Base-by-base conservation (phyloP, 2,329 filamentous ascomycete species). In the Aspergillus eucalypticola region DNA sequence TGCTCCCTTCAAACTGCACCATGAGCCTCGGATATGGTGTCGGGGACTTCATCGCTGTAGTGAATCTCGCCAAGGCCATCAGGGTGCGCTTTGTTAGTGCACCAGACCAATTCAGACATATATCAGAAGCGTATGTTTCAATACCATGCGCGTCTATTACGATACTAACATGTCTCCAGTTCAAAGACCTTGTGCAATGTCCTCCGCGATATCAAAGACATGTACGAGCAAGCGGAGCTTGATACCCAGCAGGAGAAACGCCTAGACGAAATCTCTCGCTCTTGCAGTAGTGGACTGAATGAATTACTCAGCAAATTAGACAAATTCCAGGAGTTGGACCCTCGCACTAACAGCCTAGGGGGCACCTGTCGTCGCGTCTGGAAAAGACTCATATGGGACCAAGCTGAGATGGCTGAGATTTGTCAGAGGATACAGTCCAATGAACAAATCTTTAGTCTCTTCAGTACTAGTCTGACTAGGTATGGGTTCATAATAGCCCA, bases 1-100 rank as follows among this genome's bases (percentile, higher is more conserved):
- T 46, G 19, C 42, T 2, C 42, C 42, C 42, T 13, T 21, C 42
- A 21, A 46, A 0, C 42, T 21, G 21, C 42, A 21, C 4, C 11
- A 75, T 74, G 74, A 73, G 69, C 50, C 75, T 78, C 55, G 73
- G 73, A 8, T 74, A 73, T 61, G 65, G 73, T 7, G 63, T 73
- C 13, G 73, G 72, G 5, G 75, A 76, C 53, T 68, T 75, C 23
- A 53, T 75, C 17, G 62, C 71, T 2, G 66, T 73, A 23, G 59
- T 74, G 19, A 59, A 71, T 23, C 65, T 73, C 50, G 64, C 59
- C 23, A 69, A 67, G 17, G 67, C 64, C 13, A 60, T 70, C 39
- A 64, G 69, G 42, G 69, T 67, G 50, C 62, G 69, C 15, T 74
- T 71, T 52, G 60, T 60, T 13, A 60, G 60, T 8, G 70, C 71